Evolutionary conservation across 164 flowering plant species (phyloP), one percentile per base, ranked within the genome.

Genomic region (Aristolochia californica): DNA sequence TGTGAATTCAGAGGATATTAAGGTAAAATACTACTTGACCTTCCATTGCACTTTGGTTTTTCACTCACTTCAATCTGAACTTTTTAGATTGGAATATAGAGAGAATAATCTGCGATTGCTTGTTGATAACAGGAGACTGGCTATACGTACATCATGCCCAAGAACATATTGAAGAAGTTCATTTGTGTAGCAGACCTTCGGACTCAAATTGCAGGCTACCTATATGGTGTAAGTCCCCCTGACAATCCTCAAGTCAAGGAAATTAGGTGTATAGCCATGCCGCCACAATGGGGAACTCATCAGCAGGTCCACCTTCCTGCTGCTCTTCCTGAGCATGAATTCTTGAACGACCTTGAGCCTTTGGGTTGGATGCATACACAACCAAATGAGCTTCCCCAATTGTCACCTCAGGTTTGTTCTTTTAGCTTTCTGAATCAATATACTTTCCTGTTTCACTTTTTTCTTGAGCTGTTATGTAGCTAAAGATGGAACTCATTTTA

Each of bases 281-380:
- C 83, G 47, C 99, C 99, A 4, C 99, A 94, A 58, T 94, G 95
- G 96, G 99, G 97, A 10, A 90, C 99, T 14, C 99, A 90, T 73
- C 99, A 94, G 74, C 91, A 90, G 62, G 99, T 90, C 58, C 80
- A 86, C 76, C 94, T 94, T 17, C 99, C 99, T 21, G 82, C 81
- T 5, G 81, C 79, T 27, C 88, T 94, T 57, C 99, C 99, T 12
- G 96, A 90, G 62, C 99, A 94, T 65, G 97, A 94, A 57, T 94
- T 94, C 72, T 66, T 94, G 45, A 88, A 75, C 66, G 99, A 94
- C 69, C 80, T 94, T 66, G 97, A 94, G 78, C 99, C 99, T 21
- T 53, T 94, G 75, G 99, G 99, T 59, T 94, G 99, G 99, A 83
- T 94, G 97, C 99, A 94, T 71, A 88, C 99, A 4, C 99, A 94